These are phyloP conservation scores for Pseudocercospora crystallina DNA, from an alignment of 2,329 filamentous ascomycete species.

Conservation along the genomic window DNA sequence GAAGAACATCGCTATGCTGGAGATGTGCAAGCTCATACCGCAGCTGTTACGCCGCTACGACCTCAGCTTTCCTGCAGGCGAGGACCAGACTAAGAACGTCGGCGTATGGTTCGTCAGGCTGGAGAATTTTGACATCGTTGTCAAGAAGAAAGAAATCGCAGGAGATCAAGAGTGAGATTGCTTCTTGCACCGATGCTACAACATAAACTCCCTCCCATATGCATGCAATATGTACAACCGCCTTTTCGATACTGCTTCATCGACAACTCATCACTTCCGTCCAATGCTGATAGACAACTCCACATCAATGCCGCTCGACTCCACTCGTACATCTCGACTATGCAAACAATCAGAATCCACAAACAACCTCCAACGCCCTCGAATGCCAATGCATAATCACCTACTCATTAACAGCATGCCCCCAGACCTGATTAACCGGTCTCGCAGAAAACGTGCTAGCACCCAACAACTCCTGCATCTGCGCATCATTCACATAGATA, in stretches of 20 bases:
- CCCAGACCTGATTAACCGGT: slow-evolving; percentile 40
- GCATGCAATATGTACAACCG: too few relatives aligned
- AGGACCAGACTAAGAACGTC: background rate
- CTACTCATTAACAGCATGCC: slow-evolving; percentile 9
- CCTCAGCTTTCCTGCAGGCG: background rate
- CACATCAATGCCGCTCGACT: too few relatives aligned
- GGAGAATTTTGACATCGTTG: background rate
- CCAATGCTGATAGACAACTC: too few relatives aligned
- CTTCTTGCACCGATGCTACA: too few relatives aligned
- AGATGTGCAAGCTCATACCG: slow-evolving; percentile 6
- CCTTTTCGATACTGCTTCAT: too few relatives aligned
- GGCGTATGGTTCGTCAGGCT: background rate
- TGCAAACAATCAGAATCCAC: too few relatives aligned
- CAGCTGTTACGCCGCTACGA: background rate
- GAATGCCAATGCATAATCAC: too few relatives aligned
- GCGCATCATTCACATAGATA: slow-evolving; percentile 43
- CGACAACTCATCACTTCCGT: too few relatives aligned
- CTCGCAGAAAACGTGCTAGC: slow-evolving; percentile 48
- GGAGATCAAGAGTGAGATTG: background rate
- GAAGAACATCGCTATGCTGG: slow-evolving; percentile 5
- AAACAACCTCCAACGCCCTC: too few relatives aligned
- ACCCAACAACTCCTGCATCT: slow-evolving; percentile 49
- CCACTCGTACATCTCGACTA: too few relatives aligned
- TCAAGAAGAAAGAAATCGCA: background rate
- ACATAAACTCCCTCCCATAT: too few relatives aligned